Evolutionary conservation across 2,329 filamentous ascomycete species (phyloP).

Genomic region (Xylariaceae sp.): DNA sequence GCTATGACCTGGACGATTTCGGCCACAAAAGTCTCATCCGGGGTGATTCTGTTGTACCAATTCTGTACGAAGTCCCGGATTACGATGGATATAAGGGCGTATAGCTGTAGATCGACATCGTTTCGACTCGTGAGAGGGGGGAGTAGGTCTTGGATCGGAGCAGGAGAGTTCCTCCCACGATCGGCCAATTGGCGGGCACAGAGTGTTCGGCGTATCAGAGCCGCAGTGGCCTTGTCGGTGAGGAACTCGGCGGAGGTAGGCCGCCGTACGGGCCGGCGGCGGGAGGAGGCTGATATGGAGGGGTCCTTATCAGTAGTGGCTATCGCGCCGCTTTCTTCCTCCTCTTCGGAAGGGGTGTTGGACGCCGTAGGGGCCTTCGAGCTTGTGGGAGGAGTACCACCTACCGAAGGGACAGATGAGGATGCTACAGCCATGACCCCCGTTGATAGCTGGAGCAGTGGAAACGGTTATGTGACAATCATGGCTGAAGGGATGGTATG

Average conservation of each 20-base stretch:
- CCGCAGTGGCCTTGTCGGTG: slow-evolving; percentile 72
- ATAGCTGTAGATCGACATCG: slow-evolving; percentile 87
- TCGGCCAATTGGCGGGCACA: slow-evolving; percentile 65
- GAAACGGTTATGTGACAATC: slow-evolving; percentile 10
- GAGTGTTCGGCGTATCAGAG: slow-evolving; percentile 76
- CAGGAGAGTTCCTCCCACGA: slow-evolving; percentile 47
- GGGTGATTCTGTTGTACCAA: slow-evolving; percentile 91
- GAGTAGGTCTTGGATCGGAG: slow-evolving; percentile 71
- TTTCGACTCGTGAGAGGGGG: slow-evolving; percentile 92
- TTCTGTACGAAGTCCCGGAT: slow-evolving; percentile 83
- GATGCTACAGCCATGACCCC: slow-evolving; percentile 27
- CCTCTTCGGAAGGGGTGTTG: slow-evolving; percentile 24
- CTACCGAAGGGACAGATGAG: slow-evolving; percentile 21
- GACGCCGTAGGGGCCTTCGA: slow-evolving; percentile 26
- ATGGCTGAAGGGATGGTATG: slow-evolving; percentile 9
- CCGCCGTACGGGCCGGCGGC: slow-evolving; percentile 31
- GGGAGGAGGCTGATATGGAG: slow-evolving; percentile 6
- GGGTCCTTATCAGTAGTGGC: slow-evolving; percentile 1
- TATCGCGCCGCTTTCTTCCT: slow-evolving; percentile 13
- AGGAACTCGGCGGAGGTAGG: slow-evolving; percentile 44
- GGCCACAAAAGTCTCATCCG: slow-evolving; percentile 80
- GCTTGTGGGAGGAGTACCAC: slow-evolving; percentile 19
- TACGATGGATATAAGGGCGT: slow-evolving; percentile 84
- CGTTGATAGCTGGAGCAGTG: slow-evolving; percentile 8
- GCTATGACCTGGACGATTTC: slow-evolving; percentile 88